Evolutionary conservation across 495 filamentous ascomycete genomes (phyloP).

Genomic region (Talaromyces proteolyticus): DNA sequence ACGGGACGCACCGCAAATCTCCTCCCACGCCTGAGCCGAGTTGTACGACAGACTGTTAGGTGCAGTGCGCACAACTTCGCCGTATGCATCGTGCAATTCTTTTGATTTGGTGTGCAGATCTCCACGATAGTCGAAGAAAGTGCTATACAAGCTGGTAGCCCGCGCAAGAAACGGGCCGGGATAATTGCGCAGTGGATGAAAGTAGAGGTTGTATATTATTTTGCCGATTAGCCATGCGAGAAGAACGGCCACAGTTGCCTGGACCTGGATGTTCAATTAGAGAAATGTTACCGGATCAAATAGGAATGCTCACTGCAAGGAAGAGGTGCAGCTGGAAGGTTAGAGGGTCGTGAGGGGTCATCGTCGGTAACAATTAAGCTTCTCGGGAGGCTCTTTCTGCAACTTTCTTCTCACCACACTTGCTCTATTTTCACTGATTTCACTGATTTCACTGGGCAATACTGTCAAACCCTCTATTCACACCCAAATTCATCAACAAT

Average conservation of each 20-base stretch:
- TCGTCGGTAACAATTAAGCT: too few species aligned
- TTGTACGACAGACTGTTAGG: slow-evolving; percentile 12
- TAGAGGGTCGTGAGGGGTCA: too few species aligned
- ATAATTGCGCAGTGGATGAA: slow-evolving; percentile 18
- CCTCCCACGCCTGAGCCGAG: slow-evolving; percentile 8
- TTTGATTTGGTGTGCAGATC: slow-evolving; percentile 3
- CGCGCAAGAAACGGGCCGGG: slow-evolving; percentile 21
- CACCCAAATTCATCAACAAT: too few species aligned
- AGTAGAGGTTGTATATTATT: slow-evolving; percentile 20
- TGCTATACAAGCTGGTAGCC: slow-evolving; percentile 1
- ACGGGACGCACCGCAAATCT: slow-evolving; percentile 7
- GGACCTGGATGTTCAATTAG: background rate
- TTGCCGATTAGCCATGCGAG: background rate
- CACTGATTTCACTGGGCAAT: too few species aligned
- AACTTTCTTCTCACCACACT: too few species aligned
- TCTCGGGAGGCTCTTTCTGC: too few species aligned
- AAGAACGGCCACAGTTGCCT: background rate
- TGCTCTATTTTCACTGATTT: too few species aligned
- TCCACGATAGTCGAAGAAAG: slow-evolving; percentile 6
- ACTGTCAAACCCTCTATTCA: too few species aligned
- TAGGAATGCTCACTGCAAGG: background rate
- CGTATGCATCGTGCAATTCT: slow-evolving; percentile 13
- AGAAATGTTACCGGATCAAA: background rate
- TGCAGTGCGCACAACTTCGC: slow-evolving; percentile 11
- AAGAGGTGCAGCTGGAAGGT: background rate